These are phyloP conservation scores for Penicillium brasilianum DNA, from an alignment of 2,329 filamentous ascomycete species.

Conservation along the genomic window DNA sequence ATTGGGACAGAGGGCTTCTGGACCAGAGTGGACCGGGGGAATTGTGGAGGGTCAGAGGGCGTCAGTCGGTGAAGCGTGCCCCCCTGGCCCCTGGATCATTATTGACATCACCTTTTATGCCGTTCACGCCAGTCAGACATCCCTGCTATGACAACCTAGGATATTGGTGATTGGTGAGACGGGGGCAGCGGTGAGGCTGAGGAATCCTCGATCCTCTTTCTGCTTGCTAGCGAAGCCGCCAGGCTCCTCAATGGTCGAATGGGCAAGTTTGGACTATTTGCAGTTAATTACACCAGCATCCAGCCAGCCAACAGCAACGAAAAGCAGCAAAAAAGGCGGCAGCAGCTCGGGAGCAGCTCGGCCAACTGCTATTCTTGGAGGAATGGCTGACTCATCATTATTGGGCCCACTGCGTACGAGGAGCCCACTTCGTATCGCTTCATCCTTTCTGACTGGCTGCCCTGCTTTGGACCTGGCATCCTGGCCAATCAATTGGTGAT, in stretches of 20 bases:
- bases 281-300: not conserved
- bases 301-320: conserved; percentile 6
- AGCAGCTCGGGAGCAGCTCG: not conserved
- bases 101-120: conserved; percentile 24
- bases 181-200: conserved; percentile 24
- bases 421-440: conserved; percentile 8
- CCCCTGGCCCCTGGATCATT: conserved; percentile 21
- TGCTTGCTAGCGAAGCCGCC: not conserved
- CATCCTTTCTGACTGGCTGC: conserved; percentile 26
- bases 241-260: not conserved
- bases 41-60: conserved; percentile 4
- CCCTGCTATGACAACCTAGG: conserved; percentile 2
- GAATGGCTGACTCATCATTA: conserved; percentile 36
- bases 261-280: not conserved
- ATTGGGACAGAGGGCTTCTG: conserved; percentile 18
- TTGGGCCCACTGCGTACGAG: conserved; percentile 19
- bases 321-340: not conserved
- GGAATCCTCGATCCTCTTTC: conserved; percentile 16
- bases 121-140: conserved; percentile 9
- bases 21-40: conserved; percentile 24
- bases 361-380: conserved; percentile 21
- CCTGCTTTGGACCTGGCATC: conserved; percentile 22
- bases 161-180: conserved; percentile 7
- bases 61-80: conserved; percentile 8
- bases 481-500: conserved; percentile 17